phyloP scores from a whole-genome alignment of 306 rosid genomes.

The Inga laurina region DNA sequence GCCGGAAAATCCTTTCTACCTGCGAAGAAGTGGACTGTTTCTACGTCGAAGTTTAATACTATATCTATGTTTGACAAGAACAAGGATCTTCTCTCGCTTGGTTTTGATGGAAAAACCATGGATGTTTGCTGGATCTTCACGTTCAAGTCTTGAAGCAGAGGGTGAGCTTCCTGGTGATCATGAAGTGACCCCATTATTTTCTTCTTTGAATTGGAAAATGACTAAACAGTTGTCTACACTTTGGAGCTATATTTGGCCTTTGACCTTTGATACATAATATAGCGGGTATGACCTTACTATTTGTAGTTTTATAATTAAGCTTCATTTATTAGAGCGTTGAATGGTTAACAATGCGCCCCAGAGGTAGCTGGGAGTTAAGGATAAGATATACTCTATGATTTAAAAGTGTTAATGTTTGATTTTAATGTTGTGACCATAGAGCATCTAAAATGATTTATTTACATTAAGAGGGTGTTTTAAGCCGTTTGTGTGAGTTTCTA shows the following conservation, averaged over 20 bases:
- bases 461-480: not conserved
- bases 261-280: not conserved
- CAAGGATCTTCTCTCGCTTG: constrained; percentile 41
- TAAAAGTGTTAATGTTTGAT: not conserved
- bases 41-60: constrained; percentile 64
- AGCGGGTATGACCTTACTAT: not conserved
- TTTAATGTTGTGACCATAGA: not conserved
- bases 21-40: constrained; percentile 62
- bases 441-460: not conserved
- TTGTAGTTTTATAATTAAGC: not conserved
- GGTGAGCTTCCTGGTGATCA: constrained; percentile 9
- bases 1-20: constrained; percentile 48
- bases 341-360: not conserved
- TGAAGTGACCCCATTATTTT: constrained; percentile 30
- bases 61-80: constrained; percentile 83
- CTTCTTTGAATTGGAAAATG: not conserved
- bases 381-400: not conserved
- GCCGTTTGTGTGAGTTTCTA: not conserved
- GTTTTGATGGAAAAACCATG: constrained; percentile 52
- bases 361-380: not conserved
- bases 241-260: not conserved
- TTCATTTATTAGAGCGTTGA: too few species aligned
- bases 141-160: constrained; percentile 47
- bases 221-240: not conserved
- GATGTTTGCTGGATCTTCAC: constrained; percentile 48